phyloP scores from a whole-genome alignment of 2,329 filamentous ascomycete genomes.

The Ceratocystis huliohia region DNA sequence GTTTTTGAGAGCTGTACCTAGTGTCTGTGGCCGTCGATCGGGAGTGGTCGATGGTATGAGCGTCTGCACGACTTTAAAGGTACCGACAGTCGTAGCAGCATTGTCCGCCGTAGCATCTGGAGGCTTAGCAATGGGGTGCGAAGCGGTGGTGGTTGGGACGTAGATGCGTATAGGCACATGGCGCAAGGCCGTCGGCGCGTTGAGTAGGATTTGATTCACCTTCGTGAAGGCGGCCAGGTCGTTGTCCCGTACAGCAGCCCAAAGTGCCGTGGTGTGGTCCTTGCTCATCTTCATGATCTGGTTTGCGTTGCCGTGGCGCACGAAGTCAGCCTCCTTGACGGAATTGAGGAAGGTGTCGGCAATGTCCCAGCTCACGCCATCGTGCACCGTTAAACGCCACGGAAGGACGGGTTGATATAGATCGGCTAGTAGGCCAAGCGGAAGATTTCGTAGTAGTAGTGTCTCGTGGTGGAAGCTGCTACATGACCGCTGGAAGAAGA shows the following conservation, averaged over 20 bases:
- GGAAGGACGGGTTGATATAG: constrained; percentile 43
- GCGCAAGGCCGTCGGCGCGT: constrained; percentile 58
- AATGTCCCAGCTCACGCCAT: constrained; percentile 47
- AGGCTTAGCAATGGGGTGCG: constrained; percentile 26
- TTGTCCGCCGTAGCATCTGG: too few species aligned
- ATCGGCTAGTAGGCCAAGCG: constrained; percentile 43
- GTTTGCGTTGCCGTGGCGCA: constrained; percentile 77
- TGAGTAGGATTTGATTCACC: constrained; percentile 65
- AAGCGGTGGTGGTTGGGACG: constrained; percentile 53
- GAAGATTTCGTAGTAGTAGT: constrained; percentile 40
- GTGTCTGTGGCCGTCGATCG: constrained; percentile 35
- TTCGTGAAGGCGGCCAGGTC: constrained; percentile 59
- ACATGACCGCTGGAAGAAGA: constrained; percentile 42
- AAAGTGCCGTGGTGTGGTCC: constrained; percentile 68
- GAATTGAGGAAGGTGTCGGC: constrained; percentile 51
- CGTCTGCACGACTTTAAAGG: constrained; percentile 63
- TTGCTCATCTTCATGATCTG: constrained; percentile 82
- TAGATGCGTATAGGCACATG: constrained; percentile 85
- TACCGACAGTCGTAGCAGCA: constrained; percentile 30
- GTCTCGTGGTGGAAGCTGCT: constrained; percentile 48
- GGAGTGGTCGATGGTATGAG: constrained; percentile 44
- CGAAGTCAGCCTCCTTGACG: constrained; percentile 67
- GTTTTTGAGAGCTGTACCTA: constrained; percentile 65
- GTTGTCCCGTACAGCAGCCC: constrained; percentile 67
- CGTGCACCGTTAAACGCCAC: constrained; percentile 42